phyloP scores from a whole-genome alignment of 2,329 filamentous ascomycete genomes.

The Alternaria gaisen region DNA sequence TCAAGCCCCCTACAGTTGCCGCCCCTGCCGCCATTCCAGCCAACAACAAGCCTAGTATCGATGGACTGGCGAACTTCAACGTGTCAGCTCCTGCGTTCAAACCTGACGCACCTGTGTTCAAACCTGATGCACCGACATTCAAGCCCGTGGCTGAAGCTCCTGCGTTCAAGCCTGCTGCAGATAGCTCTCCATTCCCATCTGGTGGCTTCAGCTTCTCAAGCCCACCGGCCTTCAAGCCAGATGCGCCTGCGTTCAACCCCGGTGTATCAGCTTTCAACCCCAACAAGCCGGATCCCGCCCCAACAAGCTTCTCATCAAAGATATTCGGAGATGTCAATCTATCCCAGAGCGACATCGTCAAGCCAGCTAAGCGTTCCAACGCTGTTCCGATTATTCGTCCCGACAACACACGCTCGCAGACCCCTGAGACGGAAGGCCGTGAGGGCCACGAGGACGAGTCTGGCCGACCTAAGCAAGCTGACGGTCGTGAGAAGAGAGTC shows the following conservation, averaged over 20 bases:
- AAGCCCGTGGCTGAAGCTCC: conserved; percentile 22
- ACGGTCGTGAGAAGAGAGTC: conserved; percentile 78
- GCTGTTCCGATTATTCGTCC: conserved; percentile 82
- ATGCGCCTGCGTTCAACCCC: conserved; percentile 75
- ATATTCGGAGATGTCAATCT: conserved; percentile 59
- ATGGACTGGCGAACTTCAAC: conserved; percentile 65
- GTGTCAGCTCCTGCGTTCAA: conserved; percentile 75
- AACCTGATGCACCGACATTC: conserved; percentile 67
- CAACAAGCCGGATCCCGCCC: conserved; percentile 30
- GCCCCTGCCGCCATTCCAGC: conserved; percentile 53
- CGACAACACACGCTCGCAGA: conserved; percentile 50
- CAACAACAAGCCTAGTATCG: conserved; percentile 51
- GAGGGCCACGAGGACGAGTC: conserved; percentile 64
- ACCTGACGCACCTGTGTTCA: conserved; percentile 80
- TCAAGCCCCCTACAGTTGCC: conserved; percentile 54
- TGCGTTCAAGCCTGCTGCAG: conserved; percentile 24
- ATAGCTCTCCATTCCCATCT: conserved; percentile 25
- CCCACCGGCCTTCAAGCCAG: conserved; percentile 58
- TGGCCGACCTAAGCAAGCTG: conserved; percentile 68
- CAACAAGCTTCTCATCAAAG: conserved; percentile 44
- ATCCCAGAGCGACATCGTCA: conserved; percentile 67
- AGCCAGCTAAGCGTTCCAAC: conserved; percentile 77
- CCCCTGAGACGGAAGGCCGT: conserved; percentile 53
- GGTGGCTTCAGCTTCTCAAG: conserved; percentile 38
- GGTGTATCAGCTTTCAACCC: conserved; percentile 34